Evolutionary conservation across 108 stramenopile species (phyloP).

Genomic region (Skeletonema potamos): DNA sequence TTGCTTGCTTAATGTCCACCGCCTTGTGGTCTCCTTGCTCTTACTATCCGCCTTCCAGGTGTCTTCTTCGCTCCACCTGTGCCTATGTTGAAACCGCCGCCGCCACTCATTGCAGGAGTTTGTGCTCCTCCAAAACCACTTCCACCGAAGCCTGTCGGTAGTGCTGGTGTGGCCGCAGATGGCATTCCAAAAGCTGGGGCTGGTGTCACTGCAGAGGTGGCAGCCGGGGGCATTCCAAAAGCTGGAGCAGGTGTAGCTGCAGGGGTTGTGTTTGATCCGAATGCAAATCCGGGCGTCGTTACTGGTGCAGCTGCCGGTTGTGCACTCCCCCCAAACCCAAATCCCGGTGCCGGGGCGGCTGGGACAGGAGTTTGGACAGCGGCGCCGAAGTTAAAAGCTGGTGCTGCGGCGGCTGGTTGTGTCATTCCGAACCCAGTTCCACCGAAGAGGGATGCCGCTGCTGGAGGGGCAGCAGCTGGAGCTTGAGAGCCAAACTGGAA

Average conservation of each 20-base stretch:
- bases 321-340: neutral
- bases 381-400: constrained; percentile 5
- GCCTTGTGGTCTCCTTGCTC: neutral
- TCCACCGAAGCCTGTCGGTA: constrained; percentile 2
- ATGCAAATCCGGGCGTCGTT: neutral
- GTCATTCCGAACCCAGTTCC: neutral
- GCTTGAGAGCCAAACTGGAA: neutral
- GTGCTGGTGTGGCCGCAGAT: neutral
- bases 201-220: neutral
- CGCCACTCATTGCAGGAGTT: neutral
- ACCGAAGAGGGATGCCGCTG: neutral
- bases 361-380: constrained; percentile 27
- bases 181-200: neutral
- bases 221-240: neutral
- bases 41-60: neutral
- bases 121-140: constrained; percentile 4
- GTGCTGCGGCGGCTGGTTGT: neutral
- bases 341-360: constrained; percentile 2
- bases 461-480: neutral
- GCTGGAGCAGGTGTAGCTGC: neutral
- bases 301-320: neutral
- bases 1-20: neutral
- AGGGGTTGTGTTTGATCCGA: neutral
- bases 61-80: constrained; percentile 11
- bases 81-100: constrained; percentile 4